Conservation (phyloP, 148 eudicot species). For the Amaranthus palmeri region DNA sequence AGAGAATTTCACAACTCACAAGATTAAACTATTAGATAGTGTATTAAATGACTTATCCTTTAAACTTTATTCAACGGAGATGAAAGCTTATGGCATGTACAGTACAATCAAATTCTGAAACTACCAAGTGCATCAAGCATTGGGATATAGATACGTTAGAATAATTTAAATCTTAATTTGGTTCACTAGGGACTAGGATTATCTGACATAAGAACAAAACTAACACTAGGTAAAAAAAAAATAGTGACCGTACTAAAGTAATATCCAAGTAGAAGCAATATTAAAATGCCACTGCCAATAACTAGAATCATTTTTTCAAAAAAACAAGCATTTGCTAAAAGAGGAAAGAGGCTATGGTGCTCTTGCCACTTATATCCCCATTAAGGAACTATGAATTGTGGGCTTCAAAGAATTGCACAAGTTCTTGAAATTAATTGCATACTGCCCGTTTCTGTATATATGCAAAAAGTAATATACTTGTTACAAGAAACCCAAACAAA, state of each 20-base stretch:
- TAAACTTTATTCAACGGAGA: background rate
- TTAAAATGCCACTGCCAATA: background rate
- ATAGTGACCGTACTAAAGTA: background rate
- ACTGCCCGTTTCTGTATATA: background rate
- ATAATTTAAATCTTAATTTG: no score
- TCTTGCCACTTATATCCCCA: conserved; percentile 2
- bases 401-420: background rate
- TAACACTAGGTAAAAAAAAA: background rate
- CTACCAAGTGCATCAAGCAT: background rate
- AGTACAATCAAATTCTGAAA: background rate
- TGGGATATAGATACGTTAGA: no score
- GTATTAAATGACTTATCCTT: background rate
- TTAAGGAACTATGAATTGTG: background rate
- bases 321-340: conserved; percentile 4
- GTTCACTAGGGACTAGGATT: no score
- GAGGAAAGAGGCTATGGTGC: conserved; percentile 9
- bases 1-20: no score
- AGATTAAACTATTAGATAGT: no score
- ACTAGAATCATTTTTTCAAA: background rate
- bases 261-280: conserved; percentile 10
- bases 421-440: conserved; percentile 1
- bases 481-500: conserved; percentile 16
- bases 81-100: background rate
- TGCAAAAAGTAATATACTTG: conserved; percentile 9
- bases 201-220: background rate